A percentile compares a stretch with the other conserved stretches of the same genome.
phyloP scores from a whole-genome alignment of 148 eudicot genomes.

The Suaeda aralocaspica region DNA sequence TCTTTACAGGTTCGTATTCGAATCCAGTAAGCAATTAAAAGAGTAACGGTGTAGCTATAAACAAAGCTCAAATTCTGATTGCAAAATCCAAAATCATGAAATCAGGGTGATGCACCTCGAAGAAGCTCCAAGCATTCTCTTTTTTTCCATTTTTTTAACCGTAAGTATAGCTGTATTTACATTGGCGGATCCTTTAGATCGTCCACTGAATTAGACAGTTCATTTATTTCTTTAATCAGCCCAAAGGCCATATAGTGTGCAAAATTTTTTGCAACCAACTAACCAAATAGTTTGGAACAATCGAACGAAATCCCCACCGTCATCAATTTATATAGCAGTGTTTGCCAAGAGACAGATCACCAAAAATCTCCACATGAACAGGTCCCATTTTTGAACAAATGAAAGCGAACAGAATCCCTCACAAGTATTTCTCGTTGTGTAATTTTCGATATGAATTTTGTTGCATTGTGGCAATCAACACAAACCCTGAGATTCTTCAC shows the following conservation, averaged over 20 bases:
- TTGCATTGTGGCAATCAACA: conserved; percentile 82
- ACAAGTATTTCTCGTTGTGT: conserved; percentile 91
- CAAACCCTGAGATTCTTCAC: conserved; percentile 93
- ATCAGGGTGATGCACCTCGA: background rate
- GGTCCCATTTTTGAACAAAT: conserved; percentile 83
- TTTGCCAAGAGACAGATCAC: conserved; percentile 30
- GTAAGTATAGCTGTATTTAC: background rate
- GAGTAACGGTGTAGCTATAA: background rate
- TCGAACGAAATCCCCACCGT: background rate
- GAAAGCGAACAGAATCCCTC: conserved; percentile 88
- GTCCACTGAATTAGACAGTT: background rate
- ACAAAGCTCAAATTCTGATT: background rate
- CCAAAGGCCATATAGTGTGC: background rate
- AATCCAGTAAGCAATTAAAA: background rate
- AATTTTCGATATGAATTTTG: conserved; percentile 79
- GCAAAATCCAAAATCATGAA: background rate
- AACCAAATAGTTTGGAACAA: too few species aligned
- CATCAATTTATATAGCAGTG: background rate
- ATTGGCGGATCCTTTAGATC: background rate
- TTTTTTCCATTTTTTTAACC: too few species aligned
- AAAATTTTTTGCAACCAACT: background rate
- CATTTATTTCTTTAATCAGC: background rate
- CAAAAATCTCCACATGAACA: conserved; percentile 99
- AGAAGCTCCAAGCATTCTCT: background rate
- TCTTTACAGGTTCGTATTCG: background rate